phyloP scores from a whole-genome alignment of 345 rosid genomes.

The Chamaenerion angustifolium region DNA sequence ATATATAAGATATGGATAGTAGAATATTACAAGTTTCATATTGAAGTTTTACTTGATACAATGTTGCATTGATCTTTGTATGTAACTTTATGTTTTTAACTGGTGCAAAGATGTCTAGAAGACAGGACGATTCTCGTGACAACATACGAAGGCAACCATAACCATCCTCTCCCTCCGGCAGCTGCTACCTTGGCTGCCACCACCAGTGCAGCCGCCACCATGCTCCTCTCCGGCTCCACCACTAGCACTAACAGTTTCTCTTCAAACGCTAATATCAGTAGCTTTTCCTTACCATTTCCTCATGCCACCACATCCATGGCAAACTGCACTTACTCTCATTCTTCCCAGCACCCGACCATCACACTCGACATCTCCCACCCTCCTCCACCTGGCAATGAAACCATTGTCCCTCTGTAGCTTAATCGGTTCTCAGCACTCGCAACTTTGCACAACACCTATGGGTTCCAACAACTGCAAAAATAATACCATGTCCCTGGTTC shows the following conservation, averaged over 20 bases:
- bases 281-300: neutral
- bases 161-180: constrained; percentile 44
- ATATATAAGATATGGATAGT: too few species aligned
- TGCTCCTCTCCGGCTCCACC: constrained; percentile 41
- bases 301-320: constrained; percentile 25
- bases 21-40: neutral
- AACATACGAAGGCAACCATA: constrained; percentile 44
- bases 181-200: constrained; percentile 45
- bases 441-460: too few species aligned
- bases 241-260: constrained; percentile 16
- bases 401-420: too few species aligned
- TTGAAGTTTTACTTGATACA: neutral
- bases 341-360: constrained; percentile 33
- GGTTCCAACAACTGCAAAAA: too few species aligned
- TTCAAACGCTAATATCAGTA: constrained; percentile 14
- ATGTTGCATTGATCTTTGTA: too few species aligned
- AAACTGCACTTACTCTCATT: constrained; percentile 20
- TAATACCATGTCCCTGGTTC: neutral
- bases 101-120: constrained; percentile 47
- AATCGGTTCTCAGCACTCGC: too few species aligned
- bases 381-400: neutral
- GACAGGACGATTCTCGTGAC: constrained; percentile 34
- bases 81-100: neutral
- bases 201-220: constrained; percentile 34
- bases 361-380: constrained; percentile 31